Conservation (phyloP, 83 land plant species). For the Thuja plicata region DNA sequence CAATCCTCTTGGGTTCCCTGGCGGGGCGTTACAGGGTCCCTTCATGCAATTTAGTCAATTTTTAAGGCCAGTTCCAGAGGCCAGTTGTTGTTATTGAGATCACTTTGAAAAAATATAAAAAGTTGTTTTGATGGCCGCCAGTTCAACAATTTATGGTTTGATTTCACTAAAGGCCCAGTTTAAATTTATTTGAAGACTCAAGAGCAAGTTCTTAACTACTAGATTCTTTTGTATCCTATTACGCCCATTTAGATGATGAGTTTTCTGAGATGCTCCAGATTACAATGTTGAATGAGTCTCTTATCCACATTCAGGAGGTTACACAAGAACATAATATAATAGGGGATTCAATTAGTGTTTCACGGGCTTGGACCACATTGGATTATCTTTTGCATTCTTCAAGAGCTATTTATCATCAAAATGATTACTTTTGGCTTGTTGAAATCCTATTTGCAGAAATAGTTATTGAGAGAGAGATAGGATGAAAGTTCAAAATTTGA, state of each 20-base stretch:
- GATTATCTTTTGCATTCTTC: conserved; percentile 92
- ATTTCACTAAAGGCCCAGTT: no score
- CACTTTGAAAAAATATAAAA: no score
- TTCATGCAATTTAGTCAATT: no score
- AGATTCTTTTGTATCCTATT: conserved; percentile 56
- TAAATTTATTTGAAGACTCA: no score
- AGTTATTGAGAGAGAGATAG: conserved; percentile 47
- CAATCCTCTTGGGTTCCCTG: no score
- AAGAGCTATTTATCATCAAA: conserved; percentile 59
- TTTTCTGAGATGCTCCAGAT: conserved; percentile 64
- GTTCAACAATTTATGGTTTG: no score
- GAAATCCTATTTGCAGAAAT: conserved; percentile 79
- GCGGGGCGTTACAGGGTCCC: no score
- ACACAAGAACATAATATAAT: conserved; percentile 12
- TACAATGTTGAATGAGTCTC: conserved; percentile 53
- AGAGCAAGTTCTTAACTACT: no score
- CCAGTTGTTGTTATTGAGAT: no score
- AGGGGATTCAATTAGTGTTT: conserved; percentile 36
- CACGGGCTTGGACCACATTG: conserved; percentile 72
- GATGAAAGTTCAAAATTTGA: conserved; percentile 52
- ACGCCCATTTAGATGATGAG: conserved; percentile 67
- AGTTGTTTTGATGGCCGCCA: no score
- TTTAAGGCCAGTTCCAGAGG: no score
- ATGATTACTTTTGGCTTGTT: conserved; percentile 91
- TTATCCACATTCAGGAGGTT: conserved; percentile 38